Evolutionary conservation across 345 rosid genomes (phyloP), one percentile per base, ranked within the genome.

Genomic region (Aethionema arabicum): DNA sequence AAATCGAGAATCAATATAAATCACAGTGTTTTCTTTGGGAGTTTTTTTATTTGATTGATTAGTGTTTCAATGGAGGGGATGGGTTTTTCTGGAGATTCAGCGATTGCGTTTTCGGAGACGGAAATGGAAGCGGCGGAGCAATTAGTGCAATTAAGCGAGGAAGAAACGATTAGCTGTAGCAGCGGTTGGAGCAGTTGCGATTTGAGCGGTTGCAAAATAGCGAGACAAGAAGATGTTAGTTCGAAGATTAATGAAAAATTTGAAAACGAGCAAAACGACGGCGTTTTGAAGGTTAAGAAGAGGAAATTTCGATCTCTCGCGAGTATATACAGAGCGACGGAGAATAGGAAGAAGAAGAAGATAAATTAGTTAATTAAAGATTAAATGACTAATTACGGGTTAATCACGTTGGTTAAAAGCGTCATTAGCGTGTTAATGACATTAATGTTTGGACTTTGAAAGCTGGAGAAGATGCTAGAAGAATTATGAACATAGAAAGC

Each of bases 101-200:
- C 40, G 30, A 14, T 43, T 11, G 48, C 4, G 43, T 52, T 68
- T 68, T 60, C 74, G 16, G 61, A 68, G 42, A 15, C 56, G 6
- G 73, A 68, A 30, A 30, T 68, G 35, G 67, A 61, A 47, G 73
- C 67, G 54, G 73, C 73, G 11, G 48, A 68, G 43, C 73, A 53
- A 14, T 52, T 68, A 31, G 30, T 68, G 67, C 73, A 68, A 14
- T 31, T 68, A 59, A 68, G 73, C 43, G 67, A 61, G 39, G 67
- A 68, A 0, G 73, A 68, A 36, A 37, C 72, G 61, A 5, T 61
- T 36, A 68, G 73, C 42, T 68, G 61, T 68, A 68, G 73, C 36
- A 68, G 73, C 61, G 50, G 35, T 37, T 52, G 39, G 33, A 61
- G 67, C 50, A 9, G 14, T 35, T 56, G 27, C 63, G 40, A 12